These are phyloP conservation scores for Sarocladiaceae sp. DNA, from an alignment of 2,329 filamentous ascomycete species.

Conservation along the genomic window DNA sequence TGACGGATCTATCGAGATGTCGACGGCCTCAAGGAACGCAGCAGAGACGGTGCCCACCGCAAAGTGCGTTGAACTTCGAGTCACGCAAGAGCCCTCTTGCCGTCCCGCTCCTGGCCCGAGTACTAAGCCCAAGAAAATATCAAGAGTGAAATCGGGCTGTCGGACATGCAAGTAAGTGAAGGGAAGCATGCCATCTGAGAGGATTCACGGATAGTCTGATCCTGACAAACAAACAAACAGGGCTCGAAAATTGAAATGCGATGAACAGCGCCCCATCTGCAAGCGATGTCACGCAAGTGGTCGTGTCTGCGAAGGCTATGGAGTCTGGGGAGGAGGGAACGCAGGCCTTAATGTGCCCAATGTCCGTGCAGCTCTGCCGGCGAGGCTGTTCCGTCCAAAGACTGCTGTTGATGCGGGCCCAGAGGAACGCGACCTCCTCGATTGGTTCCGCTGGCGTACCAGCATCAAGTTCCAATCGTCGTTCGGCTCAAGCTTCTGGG, in stretches of 20 bases:
- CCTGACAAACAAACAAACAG: no score
- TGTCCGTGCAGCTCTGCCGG: constrained; percentile 13
- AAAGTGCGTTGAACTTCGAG: no score
- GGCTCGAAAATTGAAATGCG: constrained; percentile 25
- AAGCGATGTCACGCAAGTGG: constrained; percentile 20
- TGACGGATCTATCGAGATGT: no score
- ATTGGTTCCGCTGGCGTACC: constrained; percentile 37
- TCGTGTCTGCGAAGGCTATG: constrained; percentile 25
- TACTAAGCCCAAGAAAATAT: constrained; percentile 7
- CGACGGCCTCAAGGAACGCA: no score
- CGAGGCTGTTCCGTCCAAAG: background rate
- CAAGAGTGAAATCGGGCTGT: constrained; percentile 19
- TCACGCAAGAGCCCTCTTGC: no score
- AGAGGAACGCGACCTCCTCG: constrained; percentile 28
- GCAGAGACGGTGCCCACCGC: no score
- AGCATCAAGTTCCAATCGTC: constrained; percentile 28
- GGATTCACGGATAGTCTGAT: background rate
- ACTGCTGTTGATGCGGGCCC: background rate
- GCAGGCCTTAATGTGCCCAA: constrained; percentile 14
- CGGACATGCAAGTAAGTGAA: constrained; percentile 19
- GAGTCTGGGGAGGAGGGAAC: constrained; percentile 15
- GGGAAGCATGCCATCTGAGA: background rate
- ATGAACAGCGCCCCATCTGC: constrained; percentile 23
- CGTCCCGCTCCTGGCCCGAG: no score
- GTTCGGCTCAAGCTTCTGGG: constrained; percentile 32